These are phyloP conservation scores for Liriodendron chinense DNA, from an alignment of 164 flowering plant species.

Conservation along the genomic window DNA sequence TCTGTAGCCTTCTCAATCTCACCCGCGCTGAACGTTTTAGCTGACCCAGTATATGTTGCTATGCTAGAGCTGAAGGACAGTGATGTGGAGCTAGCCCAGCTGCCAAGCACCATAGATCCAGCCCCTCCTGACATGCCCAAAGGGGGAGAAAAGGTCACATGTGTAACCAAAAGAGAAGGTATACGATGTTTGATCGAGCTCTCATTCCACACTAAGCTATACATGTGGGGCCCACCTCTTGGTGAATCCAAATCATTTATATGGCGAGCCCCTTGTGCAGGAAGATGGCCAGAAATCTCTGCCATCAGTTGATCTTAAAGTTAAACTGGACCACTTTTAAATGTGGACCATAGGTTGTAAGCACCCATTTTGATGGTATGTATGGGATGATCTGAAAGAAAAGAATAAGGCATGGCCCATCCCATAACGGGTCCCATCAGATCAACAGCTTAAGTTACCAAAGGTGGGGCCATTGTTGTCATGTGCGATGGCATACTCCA, in stretches of 20 bases:
- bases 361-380: background rate
- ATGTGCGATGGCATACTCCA: too few relatives aligned
- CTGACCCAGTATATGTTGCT: slow-evolving; percentile 68
- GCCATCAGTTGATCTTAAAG: background rate
- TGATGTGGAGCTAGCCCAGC: slow-evolving; percentile 57
- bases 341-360: background rate
- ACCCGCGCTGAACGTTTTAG: slow-evolving; percentile 60
- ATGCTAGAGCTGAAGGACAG: slow-evolving; percentile 74
- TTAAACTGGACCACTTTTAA: background rate
- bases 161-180: background rate
- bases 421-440: background rate
- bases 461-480: background rate
- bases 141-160: background rate
- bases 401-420: background rate
- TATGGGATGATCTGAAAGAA: background rate
- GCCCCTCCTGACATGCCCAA: slow-evolving; percentile 34
- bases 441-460: background rate
- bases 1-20: slow-evolving; percentile 80
- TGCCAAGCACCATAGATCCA: slow-evolving; percentile 47
- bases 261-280: background rate
- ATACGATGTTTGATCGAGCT: background rate
- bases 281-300: background rate
- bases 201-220: background rate
- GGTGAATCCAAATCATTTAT: background rate
- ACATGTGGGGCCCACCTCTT: background rate